Conservation (phyloP, 2,329 filamentous ascomycete genomes). For the Phoma sp. region DNA sequence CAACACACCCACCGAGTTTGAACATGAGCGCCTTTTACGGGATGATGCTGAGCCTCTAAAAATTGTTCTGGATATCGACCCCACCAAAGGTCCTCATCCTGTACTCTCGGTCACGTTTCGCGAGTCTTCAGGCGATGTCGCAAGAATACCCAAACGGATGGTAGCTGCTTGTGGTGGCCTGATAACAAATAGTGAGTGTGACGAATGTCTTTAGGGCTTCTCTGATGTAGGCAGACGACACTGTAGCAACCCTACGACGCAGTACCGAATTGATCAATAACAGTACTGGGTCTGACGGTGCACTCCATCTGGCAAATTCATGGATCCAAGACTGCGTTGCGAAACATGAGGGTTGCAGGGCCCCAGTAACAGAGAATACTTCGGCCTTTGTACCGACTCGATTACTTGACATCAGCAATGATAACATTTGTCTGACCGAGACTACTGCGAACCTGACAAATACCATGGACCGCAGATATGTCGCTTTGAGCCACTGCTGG, state of each 20-base stretch:
- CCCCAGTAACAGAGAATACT: background rate
- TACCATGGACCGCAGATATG: conserved; percentile 3
- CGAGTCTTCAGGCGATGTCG: conserved; percentile 1
- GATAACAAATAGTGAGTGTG: background rate
- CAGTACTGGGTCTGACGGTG: conserved; percentile 27
- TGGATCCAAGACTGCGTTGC: conserved; percentile 25
- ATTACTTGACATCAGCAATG: background rate
- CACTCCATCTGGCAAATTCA: conserved; percentile 26
- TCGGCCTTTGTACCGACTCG: background rate
- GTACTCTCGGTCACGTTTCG: conserved; percentile 23
- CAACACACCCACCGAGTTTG: conserved; percentile 16
- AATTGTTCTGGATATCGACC: conserved; percentile 20
- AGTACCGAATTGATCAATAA: conserved; percentile 14
- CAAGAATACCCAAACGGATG: background rate
- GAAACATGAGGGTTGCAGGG: conserved; percentile 20
- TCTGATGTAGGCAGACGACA: background rate
- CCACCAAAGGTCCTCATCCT: conserved; percentile 18
- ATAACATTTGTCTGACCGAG: background rate
- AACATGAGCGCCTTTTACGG: conserved; percentile 16
- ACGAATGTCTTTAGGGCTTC: background rate
- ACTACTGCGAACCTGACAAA: background rate
- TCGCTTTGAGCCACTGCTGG: too few species aligned
- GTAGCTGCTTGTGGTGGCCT: background rate
- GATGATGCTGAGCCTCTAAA: conserved; percentile 21
- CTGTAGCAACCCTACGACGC: conserved; percentile 13